Percentiles rank a stretch among this genome's conserved stretches.
Evolutionary conservation across 176 grass and related monocot genomes (phyloP).

Genomic region (Triticum aestivum): DNA sequence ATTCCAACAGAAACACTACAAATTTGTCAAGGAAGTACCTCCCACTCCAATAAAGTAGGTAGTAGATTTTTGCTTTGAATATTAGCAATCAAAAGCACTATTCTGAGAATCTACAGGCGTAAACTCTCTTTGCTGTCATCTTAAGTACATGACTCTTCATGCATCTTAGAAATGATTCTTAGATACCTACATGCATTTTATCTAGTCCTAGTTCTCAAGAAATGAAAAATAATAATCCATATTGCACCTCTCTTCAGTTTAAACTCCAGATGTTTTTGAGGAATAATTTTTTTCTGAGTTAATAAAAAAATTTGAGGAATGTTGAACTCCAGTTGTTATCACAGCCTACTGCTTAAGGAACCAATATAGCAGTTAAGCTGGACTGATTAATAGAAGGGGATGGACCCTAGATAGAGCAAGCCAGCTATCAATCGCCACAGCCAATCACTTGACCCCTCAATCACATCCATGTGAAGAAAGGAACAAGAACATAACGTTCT

Average conservation of each 20-base stretch:
- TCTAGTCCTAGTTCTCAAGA: constrained; percentile 1
- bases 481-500: background rate
- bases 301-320: too few species aligned
- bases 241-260: constrained; percentile 17
- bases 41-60: constrained; percentile 33
- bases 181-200: constrained; percentile 7
- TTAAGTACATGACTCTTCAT: constrained; percentile 31
- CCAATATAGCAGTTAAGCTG: background rate
- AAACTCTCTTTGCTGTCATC: constrained; percentile 27
- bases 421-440: constrained; percentile 14
- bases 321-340: constrained; percentile 25
- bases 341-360: background rate
- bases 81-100: constrained; percentile 29
- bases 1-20: background rate
- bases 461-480: constrained; percentile 25
- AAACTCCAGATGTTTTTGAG: too few species aligned
- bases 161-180: constrained; percentile 22
- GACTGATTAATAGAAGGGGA: constrained; percentile 10
- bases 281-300: too few species aligned
- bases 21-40: background rate
- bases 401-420: constrained; percentile 17
- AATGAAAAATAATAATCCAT: background rate
- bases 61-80: constrained; percentile 24
- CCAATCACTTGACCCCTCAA: constrained; percentile 14
- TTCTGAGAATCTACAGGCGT: constrained; percentile 26